These are phyloP conservation scores for Geum urbanum DNA, from an alignment of 306 rosid species.

Conservation along the genomic window DNA sequence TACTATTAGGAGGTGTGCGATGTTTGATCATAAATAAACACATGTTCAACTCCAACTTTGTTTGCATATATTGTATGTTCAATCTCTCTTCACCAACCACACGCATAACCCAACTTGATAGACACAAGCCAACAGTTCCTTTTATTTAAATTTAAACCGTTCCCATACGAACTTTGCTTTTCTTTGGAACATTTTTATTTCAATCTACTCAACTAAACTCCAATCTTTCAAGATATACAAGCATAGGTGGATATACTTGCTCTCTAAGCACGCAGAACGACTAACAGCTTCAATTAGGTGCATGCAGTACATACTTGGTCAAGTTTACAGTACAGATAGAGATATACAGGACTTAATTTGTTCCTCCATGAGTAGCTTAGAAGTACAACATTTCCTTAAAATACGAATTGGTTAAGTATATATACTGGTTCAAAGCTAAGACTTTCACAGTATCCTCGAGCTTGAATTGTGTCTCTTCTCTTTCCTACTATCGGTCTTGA, in stretches of 20 bases:
- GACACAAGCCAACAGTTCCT: conserved; percentile 31
- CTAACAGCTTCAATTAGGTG: conserved; percentile 2
- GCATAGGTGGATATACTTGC: conserved; percentile 37
- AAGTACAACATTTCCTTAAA: conserved; percentile 27
- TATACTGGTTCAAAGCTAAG: conserved; percentile 18
- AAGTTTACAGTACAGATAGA: conserved; percentile 18
- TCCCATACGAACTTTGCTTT: conserved; percentile 10
- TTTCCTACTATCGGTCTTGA: background rate
- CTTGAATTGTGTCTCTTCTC: background rate
- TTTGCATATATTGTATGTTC: background rate
- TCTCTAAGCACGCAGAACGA: conserved; percentile 38
- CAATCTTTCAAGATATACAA: conserved; percentile 17
- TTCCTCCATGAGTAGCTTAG: conserved; percentile 51
- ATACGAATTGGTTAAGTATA: background rate
- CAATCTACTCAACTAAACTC: conserved; percentile 9
- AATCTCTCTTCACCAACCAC: conserved; percentile 26
- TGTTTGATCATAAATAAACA: background rate
- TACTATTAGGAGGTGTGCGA: background rate
- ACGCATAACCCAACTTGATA: conserved; percentile 39
- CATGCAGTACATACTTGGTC: conserved; percentile 12
- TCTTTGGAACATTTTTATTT: conserved; percentile 3
- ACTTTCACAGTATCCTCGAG: conserved; percentile 24
- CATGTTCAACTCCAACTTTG: background rate
- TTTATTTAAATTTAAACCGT: background rate
- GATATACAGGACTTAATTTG: conserved; percentile 17